Base-by-base conservation (phyloP, 306 rosid species). In the Lithocarpus polystachyus region DNA sequence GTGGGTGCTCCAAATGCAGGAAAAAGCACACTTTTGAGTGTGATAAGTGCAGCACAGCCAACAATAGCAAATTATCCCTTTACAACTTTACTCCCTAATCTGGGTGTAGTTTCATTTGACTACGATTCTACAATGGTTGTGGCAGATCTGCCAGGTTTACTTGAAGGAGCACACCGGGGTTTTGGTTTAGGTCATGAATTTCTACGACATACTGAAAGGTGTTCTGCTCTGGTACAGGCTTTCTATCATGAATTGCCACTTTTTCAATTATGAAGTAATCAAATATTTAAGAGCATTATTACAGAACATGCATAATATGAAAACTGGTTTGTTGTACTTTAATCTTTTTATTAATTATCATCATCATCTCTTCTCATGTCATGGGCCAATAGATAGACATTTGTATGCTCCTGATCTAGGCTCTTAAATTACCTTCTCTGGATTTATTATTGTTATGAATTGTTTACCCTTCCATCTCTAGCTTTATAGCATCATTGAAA, bases 1-100 rank as follows among this genome's bases (percentile, higher is more conserved):
- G 90, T 95, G 45, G 99, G 99, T 18, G 98, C 90, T 65, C 99
- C 99, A 68, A 95, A 92, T 84, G 99, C 99, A 2, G 99, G 99
- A 82, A 95, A 95, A 84, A 92, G 99, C 86, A 95, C 99, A 70
- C 89, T 92, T 69, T 76, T 95, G 85, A 95, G 99, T 72, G 98
- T 90, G 82, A 89, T 94, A 75, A 91, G 97, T 88, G 99, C 99
- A 73, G 99, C 99, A 24, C 91, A 87, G 88, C 97, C 97, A 35
- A 82, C 80, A 31, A 95, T 94, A 69, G 99, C 97, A 77, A 92
- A 89, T 84, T 94, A 94, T 82, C 99, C 99, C 55, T 94, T 94
- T 77, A 94, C 99, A 56, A 94, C 99, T 13, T 89, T 94, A 80
- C 97, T 94, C 81, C 99, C 99, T 23, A 94, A 94, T 88, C 83